Evolutionary conservation across 345 rosid genomes (phyloP).

Genomic region (Cardiospermum halicacabum): DNA sequence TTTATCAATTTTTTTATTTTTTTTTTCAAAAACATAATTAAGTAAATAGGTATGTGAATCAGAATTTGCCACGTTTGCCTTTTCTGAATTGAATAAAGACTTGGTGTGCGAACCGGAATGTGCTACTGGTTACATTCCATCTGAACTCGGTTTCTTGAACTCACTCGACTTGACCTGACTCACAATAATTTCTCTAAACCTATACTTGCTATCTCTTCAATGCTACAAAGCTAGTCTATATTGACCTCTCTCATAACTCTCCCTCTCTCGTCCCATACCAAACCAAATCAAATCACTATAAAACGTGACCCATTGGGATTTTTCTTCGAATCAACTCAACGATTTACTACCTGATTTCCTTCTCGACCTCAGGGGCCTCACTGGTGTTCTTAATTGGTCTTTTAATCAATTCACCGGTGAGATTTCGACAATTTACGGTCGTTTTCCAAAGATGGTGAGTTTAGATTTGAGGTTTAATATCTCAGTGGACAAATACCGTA

Average conservation of each 20-base stretch:
- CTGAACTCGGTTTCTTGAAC: slow-evolving; percentile 71
- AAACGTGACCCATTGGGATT: slow-evolving; percentile 55
- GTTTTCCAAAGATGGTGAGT: slow-evolving; percentile 66
- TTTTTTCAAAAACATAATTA: no score
- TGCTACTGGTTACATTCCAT: slow-evolving; percentile 87
- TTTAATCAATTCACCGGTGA: slow-evolving; percentile 63
- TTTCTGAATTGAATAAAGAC: no score
- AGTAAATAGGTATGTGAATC: no score
- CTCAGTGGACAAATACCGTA: slow-evolving; percentile 82
- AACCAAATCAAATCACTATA: slow-evolving; percentile 38
- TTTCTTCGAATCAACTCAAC: slow-evolving; percentile 63
- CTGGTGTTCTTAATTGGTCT: slow-evolving; percentile 74
- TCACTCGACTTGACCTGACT: slow-evolving; percentile 49
- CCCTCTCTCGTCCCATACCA: slow-evolving; percentile 64
- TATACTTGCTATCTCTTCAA: slow-evolving; percentile 57
- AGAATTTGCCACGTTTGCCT: no score
- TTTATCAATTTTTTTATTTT: no score
- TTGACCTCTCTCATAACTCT: slow-evolving; percentile 77
- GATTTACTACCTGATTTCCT: slow-evolving; percentile 76
- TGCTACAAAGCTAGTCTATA: slow-evolving; percentile 40
- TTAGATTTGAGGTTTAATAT: slow-evolving; percentile 77
- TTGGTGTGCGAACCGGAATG: no score
- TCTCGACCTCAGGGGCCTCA: slow-evolving; percentile 45
- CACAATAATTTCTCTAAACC: slow-evolving; percentile 61
- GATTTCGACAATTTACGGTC: slow-evolving; percentile 67